Base-by-base conservation (phyloP, 2,329 filamentous ascomycete species). In the Pseudogymnoascus sp. region DNA sequence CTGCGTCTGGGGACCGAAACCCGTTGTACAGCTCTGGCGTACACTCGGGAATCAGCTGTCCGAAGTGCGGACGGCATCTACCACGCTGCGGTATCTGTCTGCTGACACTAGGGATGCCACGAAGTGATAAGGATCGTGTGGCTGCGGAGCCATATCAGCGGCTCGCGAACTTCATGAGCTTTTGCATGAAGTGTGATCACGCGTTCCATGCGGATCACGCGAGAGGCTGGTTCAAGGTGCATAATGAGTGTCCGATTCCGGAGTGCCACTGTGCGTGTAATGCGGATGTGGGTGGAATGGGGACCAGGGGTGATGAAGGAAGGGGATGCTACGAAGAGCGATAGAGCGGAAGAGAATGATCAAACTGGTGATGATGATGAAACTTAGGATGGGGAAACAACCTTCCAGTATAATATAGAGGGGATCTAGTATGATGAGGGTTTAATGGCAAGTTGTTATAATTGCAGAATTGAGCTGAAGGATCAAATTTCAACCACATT, bases 71-170 rank as follows among this genome's bases (percentile, higher is more conserved):
- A 36, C 79, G 85, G 30, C 84, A 87, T 66, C 78, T 89, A 43
- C 85, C 85, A 28, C 81, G 86, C 1, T 89, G 86, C 68, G 84
- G 86, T 20, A 82, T 88, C 16, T 89, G 86, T 66, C 77, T 88
- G 62, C 82, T 88, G 72, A 79, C 86, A 57, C 83, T 88, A 1
- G 86, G 86, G 30, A 78, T 86, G 47, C 83, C 84, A 60, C 79
- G 85, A 47, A 85, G 83, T 33, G 82, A 85, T 71, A 76, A 76
- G 63, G 80, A 81, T 2, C 82, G 83, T 69, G 62, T 50, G 35
- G 35, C 50, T 37, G 43, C 33, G 16, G 69, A 72, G 22, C 75
- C 47, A 72, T 75, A 67, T 73, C 79, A 71, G 79, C 80, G 50
- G 3, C 69, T 70, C 67, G 82, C 81, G 2, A 77, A 79, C 50